Evolutionary conservation across 2,329 filamentous ascomycete genomes (phyloP).

Genomic region (Calycina marina): DNA sequence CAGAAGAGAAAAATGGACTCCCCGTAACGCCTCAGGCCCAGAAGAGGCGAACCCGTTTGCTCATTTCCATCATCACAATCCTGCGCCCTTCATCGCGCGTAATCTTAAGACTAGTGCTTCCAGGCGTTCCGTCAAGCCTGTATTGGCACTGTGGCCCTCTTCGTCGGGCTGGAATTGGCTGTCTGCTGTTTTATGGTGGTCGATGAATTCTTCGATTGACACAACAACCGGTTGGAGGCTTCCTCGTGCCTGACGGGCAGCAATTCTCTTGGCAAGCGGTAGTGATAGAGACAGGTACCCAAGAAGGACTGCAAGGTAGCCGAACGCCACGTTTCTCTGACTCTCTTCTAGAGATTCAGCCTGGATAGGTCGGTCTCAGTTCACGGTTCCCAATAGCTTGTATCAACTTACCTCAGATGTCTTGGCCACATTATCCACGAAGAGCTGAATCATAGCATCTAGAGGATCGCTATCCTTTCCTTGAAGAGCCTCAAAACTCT

Average conservation of each 20-base stretch:
- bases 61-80: slow-evolving; percentile 1
- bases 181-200: slow-evolving; percentile 44
- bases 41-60: no score
- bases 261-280: slow-evolving; percentile 28
- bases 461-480: slow-evolving; percentile 30
- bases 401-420: slow-evolving; percentile 48
- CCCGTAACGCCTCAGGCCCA: no score
- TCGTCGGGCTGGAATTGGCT: slow-evolving; percentile 27
- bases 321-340: slow-evolving; percentile 68
- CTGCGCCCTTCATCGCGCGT: slow-evolving; percentile 1
- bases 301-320: slow-evolving; percentile 72
- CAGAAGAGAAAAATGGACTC: no score
- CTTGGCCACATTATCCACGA: slow-evolving; percentile 50
- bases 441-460: slow-evolving; percentile 46
- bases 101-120: slow-evolving; percentile 15
- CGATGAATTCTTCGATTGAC: slow-evolving; percentile 47
- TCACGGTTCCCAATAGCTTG: neutral
- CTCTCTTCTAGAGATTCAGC: slow-evolving; percentile 61
- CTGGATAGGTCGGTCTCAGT: slow-evolving; percentile 24
- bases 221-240: slow-evolving; percentile 35
- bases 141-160: slow-evolving; percentile 28
- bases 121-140: slow-evolving; percentile 28
- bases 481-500: slow-evolving; percentile 28
- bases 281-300: slow-evolving; percentile 59
- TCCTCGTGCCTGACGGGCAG: slow-evolving; percentile 28